phyloP scores from a whole-genome alignment of 2,329 filamentous ascomycete genomes.

The Dryadomyces quercus-mongolicae region DNA sequence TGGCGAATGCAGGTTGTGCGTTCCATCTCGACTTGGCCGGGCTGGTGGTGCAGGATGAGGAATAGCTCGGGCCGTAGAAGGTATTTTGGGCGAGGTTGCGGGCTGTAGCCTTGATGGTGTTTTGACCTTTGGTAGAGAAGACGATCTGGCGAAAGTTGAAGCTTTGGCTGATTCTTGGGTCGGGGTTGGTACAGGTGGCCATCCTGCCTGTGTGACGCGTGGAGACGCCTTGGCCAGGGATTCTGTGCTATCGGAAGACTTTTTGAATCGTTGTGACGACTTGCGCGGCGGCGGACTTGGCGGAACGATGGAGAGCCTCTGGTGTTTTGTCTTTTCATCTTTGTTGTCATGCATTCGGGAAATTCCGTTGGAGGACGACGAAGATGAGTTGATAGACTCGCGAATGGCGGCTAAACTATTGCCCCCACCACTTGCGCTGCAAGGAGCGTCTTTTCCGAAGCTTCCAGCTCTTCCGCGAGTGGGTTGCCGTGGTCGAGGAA shows the following conservation, averaged over 20 bases:
- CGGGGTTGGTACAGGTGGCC: conserved; percentile 7
- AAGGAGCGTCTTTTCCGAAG: conserved; percentile 37
- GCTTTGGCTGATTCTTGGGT: background rate
- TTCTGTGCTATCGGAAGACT: conserved; percentile 23
- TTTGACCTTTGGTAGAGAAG: background rate
- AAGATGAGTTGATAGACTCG: conserved; percentile 61
- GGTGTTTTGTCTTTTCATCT: conserved; percentile 29
- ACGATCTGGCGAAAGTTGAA: background rate
- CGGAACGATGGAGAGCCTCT: conserved; percentile 33
- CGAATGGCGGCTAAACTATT: conserved; percentile 52
- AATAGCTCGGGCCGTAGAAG: background rate
- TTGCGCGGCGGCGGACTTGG: conserved; percentile 51
- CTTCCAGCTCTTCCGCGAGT: conserved; percentile 45
- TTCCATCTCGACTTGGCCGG: conserved; percentile 58
- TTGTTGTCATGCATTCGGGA: conserved; percentile 41
- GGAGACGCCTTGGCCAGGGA: conserved; percentile 17
- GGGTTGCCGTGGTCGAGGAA: conserved; percentile 36
- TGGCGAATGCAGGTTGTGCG: conserved; percentile 47
- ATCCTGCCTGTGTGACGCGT: background rate
- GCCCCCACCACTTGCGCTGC: conserved; percentile 31
- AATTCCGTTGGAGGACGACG: conserved; percentile 49
- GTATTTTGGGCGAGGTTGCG: conserved; percentile 14
- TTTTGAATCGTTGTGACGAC: conserved; percentile 44
- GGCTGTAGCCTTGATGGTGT: conserved; percentile 1
- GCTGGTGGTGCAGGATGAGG: conserved; percentile 33